These are phyloP conservation scores for Bathelium albidoporum DNA, from an alignment of 495 filamentous ascomycete genomes.

Conservation along the genomic window DNA sequence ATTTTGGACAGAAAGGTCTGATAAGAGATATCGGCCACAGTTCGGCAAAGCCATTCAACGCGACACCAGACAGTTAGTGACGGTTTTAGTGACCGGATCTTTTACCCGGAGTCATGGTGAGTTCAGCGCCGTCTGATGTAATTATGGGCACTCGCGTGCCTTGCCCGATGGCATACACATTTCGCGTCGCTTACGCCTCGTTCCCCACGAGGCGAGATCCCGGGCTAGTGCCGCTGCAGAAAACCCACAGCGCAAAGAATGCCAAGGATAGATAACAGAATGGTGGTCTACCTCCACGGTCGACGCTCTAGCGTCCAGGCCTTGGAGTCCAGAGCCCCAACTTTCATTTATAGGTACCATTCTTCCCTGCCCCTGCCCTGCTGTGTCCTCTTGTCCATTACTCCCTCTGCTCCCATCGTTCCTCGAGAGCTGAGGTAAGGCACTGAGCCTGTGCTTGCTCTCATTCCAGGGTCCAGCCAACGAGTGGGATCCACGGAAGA, in stretches of 20 bases:
- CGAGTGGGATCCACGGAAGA: neutral
- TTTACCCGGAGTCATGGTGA: neutral
- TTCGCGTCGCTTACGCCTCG: neutral
- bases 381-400: neutral
- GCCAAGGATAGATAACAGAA: slow-evolving; percentile 3
- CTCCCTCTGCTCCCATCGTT: neutral
- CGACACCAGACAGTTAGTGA: neutral
- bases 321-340: neutral
- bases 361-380: neutral
- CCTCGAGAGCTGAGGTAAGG: neutral
- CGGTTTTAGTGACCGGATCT: neutral
- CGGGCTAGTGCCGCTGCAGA: neutral
- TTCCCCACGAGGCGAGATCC: neutral
- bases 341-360: neutral
- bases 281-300: neutral
- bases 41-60: neutral
- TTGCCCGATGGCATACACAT: neutral
- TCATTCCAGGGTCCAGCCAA: neutral
- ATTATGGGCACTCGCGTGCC: neutral
- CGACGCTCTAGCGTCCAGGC: neutral
- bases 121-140: neutral
- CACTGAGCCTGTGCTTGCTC: neutral
- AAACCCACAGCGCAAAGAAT: neutral
- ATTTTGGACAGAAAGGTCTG: neutral
- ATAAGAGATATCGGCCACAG: neutral